Conservation (phyloP, 2,329 filamentous ascomycete genomes). For the Claviceps cyperi region DNA sequence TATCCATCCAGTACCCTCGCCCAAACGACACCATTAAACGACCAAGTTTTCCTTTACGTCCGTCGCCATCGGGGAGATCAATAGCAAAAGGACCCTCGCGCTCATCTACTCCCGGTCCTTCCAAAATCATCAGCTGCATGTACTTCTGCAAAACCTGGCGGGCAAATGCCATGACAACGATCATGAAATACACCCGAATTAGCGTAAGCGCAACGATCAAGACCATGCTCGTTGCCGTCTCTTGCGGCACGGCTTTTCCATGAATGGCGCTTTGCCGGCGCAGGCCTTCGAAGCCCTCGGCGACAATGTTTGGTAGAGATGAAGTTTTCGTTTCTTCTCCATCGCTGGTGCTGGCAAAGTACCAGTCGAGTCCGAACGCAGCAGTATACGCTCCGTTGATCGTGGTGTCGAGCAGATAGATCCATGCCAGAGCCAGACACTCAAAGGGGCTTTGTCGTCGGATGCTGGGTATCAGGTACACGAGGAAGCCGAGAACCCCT, state of each 20-base stretch:
- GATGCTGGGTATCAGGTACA: conserved; percentile 65
- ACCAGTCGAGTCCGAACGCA: conserved; percentile 75
- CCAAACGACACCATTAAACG: conserved; percentile 62
- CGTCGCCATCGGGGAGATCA: conserved; percentile 58
- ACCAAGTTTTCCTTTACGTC: conserved; percentile 68
- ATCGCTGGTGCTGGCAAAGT: conserved; percentile 49
- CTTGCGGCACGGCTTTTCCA: conserved; percentile 32
- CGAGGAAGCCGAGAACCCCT: conserved; percentile 50
- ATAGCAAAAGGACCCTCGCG: conserved; percentile 53
- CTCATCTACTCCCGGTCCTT: conserved; percentile 30
- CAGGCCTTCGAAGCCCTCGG: conserved; percentile 20
- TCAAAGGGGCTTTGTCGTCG: conserved; percentile 65
- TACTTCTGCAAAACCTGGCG: conserved; percentile 61
- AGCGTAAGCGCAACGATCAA: conserved; percentile 62
- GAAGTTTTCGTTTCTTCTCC: conserved; percentile 9
- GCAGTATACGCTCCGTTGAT: conserved; percentile 73
- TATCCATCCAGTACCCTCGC: conserved; percentile 68
- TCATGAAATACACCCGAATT: conserved; percentile 67
- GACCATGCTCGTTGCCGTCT: conserved; percentile 59
- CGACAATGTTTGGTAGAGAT: conserved; percentile 14
- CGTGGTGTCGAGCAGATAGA: conserved; percentile 70
- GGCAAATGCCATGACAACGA: conserved; percentile 74
- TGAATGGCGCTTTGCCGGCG: conserved; percentile 19
- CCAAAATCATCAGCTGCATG: conserved; percentile 31
- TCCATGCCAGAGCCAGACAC: conserved; percentile 66